Percentiles rank a stretch among this genome's conserved stretches.
phyloP scores from a whole-genome alignment of 495 filamentous ascomycete species.

The Penicillium argentinense region DNA sequence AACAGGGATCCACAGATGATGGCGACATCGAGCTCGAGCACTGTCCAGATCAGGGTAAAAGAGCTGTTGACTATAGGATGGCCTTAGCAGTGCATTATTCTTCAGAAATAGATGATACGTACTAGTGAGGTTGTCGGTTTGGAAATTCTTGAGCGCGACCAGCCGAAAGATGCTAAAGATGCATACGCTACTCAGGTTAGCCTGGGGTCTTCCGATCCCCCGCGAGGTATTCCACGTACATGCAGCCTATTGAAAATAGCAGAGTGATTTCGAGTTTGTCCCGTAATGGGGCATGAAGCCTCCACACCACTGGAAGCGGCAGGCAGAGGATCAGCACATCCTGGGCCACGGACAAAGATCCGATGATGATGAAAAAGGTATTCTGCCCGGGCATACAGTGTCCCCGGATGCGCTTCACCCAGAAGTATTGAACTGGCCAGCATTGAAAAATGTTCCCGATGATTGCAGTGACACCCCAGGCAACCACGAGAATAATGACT shows the following conservation, averaged over 20 bases:
- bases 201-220: neutral
- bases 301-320: slow-evolving; percentile 37
- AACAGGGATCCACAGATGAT: slow-evolving; percentile 51
- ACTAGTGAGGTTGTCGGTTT: slow-evolving; percentile 23
- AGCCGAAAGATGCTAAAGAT: slow-evolving; percentile 29
- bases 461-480: slow-evolving; percentile 24
- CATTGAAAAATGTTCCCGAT: slow-evolving; percentile 33
- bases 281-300: slow-evolving; percentile 22
- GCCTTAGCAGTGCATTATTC: too few relatives aligned
- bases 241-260: slow-evolving; percentile 28
- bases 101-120: slow-evolving; percentile 7
- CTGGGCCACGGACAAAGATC: slow-evolving; percentile 19
- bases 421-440: slow-evolving; percentile 31
- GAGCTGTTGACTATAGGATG: slow-evolving; percentile 26
- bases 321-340: slow-evolving; percentile 30
- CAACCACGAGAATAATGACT: slow-evolving; percentile 23
- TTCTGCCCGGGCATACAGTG: slow-evolving; percentile 26
- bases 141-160: slow-evolving; percentile 18
- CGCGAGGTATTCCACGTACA: slow-evolving; percentile 14
- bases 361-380: slow-evolving; percentile 20
- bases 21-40: slow-evolving; percentile 50
- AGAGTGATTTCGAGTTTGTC: slow-evolving; percentile 32
- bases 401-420: slow-evolving; percentile 26
- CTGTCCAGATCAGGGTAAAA: slow-evolving; percentile 48
- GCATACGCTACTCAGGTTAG: slow-evolving; percentile 21